Evolutionary conservation across 169 alveolate species (phyloP).

Genomic region (Theileria sp.): DNA sequence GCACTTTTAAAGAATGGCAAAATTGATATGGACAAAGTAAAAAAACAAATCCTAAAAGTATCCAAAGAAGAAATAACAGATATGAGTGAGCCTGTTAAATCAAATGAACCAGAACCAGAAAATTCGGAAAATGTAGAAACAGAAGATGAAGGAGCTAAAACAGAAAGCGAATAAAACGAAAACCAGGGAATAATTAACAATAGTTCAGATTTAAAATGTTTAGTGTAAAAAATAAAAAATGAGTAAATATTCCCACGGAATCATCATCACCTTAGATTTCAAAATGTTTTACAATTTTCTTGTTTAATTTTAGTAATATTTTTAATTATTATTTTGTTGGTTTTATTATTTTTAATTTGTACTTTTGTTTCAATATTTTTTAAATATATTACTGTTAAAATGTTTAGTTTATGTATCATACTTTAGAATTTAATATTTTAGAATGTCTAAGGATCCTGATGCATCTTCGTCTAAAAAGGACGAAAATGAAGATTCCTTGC

Average conservation of each 20-base stretch:
- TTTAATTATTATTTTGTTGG: not conserved
- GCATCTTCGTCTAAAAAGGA: slow-evolving; percentile 13
- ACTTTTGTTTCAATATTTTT: not conserved
- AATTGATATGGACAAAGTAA: slow-evolving; percentile 37
- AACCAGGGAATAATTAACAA: not conserved
- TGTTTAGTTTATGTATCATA: not conserved
- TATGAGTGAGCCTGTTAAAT: slow-evolving; percentile 9
- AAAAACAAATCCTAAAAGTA: slow-evolving; percentile 34
- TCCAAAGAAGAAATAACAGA: slow-evolving; percentile 41
- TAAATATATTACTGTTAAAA: not conserved
- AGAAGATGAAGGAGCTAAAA: not conserved
- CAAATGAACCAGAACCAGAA: not conserved
- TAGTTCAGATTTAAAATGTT: not conserved
- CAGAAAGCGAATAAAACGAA: not conserved
- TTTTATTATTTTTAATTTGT: slow-evolving; percentile 1
- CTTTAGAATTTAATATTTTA: not conserved
- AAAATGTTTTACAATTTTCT: not conserved
- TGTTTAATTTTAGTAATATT: not conserved
- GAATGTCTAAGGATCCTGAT: slow-evolving; percentile 43
- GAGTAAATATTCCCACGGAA: not conserved
- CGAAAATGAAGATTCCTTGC: slow-evolving; percentile 28
- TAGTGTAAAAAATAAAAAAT: not conserved
- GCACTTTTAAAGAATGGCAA: slow-evolving; percentile 39
- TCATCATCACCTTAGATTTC: not conserved
- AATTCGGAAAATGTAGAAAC: slow-evolving; percentile 11